Evolutionary conservation across 2,329 filamentous ascomycete species (phyloP).

Genomic region (Neofusicoccum cordaticola): DNA sequence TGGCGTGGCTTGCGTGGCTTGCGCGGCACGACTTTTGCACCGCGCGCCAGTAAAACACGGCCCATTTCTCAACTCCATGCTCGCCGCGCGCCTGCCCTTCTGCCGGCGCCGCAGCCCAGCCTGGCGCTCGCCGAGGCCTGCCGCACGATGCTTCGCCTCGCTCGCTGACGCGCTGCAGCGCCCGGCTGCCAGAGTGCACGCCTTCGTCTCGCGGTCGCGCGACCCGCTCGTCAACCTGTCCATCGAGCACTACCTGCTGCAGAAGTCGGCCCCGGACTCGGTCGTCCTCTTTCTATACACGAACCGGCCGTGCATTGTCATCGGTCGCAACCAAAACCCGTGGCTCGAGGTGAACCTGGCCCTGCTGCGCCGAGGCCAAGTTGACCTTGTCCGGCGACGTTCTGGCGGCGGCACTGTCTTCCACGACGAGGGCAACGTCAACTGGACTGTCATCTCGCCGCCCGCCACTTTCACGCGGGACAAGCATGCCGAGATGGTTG

Average conservation of each 20-base stretch:
- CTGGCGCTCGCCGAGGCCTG: background rate
- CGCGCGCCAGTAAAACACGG: background rate
- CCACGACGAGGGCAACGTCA: constrained; percentile 89
- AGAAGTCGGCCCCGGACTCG: constrained; percentile 68
- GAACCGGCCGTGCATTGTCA: constrained; percentile 82
- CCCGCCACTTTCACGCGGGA: constrained; percentile 74
- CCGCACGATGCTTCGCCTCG: background rate
- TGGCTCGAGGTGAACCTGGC: constrained; percentile 85
- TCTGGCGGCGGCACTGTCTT: constrained; percentile 92
- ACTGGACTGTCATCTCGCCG: constrained; percentile 89
- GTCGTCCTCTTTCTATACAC: constrained; percentile 82
- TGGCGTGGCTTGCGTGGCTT: too few species aligned
- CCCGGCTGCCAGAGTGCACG: constrained; percentile 29
- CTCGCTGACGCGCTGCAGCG: constrained; percentile 8
- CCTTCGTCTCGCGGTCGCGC: constrained; percentile 51
- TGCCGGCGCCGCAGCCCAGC: background rate
- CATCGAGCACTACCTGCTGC: constrained; percentile 85
- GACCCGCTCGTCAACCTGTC: constrained; percentile 90
- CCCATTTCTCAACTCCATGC: constrained; percentile 9
- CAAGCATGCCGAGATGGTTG: constrained; percentile 89
- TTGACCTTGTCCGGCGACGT: constrained; percentile 73
- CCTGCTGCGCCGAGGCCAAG: constrained; percentile 50
- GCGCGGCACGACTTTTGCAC: background rate
- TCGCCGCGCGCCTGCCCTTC: background rate
- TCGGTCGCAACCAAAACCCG: constrained; percentile 96